Evolutionary conservation across 2,329 filamentous ascomycete genomes (phyloP), one percentile per base, ranked within the genome.

Genomic region (Keithomyces neogunnii): DNA sequence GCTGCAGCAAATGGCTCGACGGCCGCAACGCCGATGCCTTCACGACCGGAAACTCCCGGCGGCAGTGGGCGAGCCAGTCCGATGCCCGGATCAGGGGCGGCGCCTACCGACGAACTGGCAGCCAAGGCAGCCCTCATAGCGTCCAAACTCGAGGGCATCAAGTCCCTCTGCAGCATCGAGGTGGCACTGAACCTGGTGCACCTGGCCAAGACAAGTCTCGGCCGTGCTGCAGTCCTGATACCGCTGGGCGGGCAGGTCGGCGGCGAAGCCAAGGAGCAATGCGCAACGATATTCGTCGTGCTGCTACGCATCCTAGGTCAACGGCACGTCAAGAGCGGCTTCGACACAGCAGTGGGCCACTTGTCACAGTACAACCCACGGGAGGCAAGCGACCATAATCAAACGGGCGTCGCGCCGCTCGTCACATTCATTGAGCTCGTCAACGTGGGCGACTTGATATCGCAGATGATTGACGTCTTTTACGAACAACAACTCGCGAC

Each of bases 101-200:
- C 85, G 3, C 92, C 92, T 1, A 95, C 86, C 0, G 88, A 90
- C 51, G 93, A 99, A 67, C 78, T 99, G 32, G 91, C 92, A 36
- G 93, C 93, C 45, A 99, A 99, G 71, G 89, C 92, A n/a, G 92
- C 93, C 1, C 85, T 99, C 48, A 96, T 99, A 89, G 91, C 92
- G 52, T 90, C 89, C 8, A 85, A 90, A 56, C 76, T 99, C 13
- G 93, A 97, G 70, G 92, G 92, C 42, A 99, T 99, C 68, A 88
- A 88, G 60, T 90, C 89, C 13, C 77, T 99, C 13, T 97, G 97
- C 71, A 96, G 90, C 67, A 95, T 99, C 59, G 93, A 99, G 65
- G 85, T 99, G 9, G 93, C 93, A 0, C 76, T 99, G 32, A 88
- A 87, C 59, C 74, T 99, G 29, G 91, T 96, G 5, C 92, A 96